Evolutionary conservation across 345 rosid species (phyloP).

Genomic region (Lagerstroemia speciosa): DNA sequence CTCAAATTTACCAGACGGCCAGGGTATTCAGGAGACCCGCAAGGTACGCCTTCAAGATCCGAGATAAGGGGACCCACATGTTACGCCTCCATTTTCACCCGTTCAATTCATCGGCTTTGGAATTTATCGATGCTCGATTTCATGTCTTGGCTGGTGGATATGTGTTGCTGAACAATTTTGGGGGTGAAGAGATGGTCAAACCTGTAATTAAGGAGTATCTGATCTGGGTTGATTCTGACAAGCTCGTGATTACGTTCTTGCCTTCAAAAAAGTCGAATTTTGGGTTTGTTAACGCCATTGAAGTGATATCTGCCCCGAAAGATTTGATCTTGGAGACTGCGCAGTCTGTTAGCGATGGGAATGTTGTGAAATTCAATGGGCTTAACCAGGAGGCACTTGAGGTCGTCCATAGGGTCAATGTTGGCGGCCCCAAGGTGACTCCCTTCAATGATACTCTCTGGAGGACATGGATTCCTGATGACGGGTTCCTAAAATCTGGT

Average conservation of each 20-base stretch:
- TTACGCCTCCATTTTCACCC: constrained; percentile 68
- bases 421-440: constrained; percentile 82
- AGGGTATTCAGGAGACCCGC: constrained; percentile 54
- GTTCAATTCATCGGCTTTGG: constrained; percentile 32
- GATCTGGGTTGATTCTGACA: constrained; percentile 34
- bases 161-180: constrained; percentile 64
- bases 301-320: constrained; percentile 80
- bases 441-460: constrained; percentile 82
- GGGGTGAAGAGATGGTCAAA: constrained; percentile 14
- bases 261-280: constrained; percentile 39
- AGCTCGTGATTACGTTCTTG: constrained; percentile 47
- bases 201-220: constrained; percentile 60
- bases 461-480: constrained; percentile 91
- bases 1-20: constrained; percentile 56
- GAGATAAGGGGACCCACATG: constrained; percentile 57
- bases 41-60: constrained; percentile 51
- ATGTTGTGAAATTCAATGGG: constrained; percentile 33
- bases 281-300: constrained; percentile 77
- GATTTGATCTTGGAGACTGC: constrained; percentile 65
- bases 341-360: constrained; percentile 26
- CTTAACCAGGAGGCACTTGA: constrained; percentile 54
- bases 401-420: constrained; percentile 48
- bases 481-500: constrained; percentile 40
- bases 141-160: constrained; percentile 67
- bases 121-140: constrained; percentile 37